Evolutionary conservation across 805 yeast genomes (phyloP).

Genomic region (Candida hungchunana): DNA sequence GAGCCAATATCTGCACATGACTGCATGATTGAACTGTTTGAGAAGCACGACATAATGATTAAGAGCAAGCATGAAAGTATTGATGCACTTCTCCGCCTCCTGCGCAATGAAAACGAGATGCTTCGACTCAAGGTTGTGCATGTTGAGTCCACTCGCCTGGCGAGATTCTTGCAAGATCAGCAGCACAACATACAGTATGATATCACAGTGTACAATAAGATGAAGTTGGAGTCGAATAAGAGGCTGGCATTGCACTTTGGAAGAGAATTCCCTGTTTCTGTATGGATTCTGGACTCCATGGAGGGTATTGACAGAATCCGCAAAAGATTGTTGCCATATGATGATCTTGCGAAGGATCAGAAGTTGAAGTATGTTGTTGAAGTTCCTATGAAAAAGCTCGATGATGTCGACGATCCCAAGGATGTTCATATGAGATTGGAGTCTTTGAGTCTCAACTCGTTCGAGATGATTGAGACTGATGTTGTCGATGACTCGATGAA

Average conservation of each 20-base stretch:
- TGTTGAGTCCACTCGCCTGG: constrained; percentile 44
- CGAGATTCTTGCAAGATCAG: constrained; percentile 59
- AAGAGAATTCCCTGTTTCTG: constrained; percentile 18
- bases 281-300: constrained; percentile 57
- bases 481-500: constrained; percentile 29
- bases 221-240: constrained; percentile 41
- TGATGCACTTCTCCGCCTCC: constrained; percentile 15
- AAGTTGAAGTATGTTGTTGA: constrained; percentile 37
- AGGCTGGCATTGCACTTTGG: constrained; percentile 25
- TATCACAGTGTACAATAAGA: constrained; percentile 41
- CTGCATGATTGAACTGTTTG: constrained; percentile 11
- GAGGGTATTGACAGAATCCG: constrained; percentile 71
- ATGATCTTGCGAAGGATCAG: constrained; percentile 42
- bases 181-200: constrained; percentile 54
- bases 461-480: constrained; percentile 43
- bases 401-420: neutral
- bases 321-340: constrained; percentile 53
- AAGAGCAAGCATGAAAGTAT: constrained; percentile 24
- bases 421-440: constrained; percentile 19
- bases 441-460: constrained; percentile 29
- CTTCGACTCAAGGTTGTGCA: constrained; percentile 23
- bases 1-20: constrained; percentile 14
- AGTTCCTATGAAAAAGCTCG: constrained; percentile 33
- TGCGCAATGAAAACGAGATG: constrained; percentile 18
- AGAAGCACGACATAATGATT: constrained; percentile 17